phyloP scores from a whole-genome alignment of 2,329 filamentous ascomycete genomes.

The Pezicula carpinea region DNA sequence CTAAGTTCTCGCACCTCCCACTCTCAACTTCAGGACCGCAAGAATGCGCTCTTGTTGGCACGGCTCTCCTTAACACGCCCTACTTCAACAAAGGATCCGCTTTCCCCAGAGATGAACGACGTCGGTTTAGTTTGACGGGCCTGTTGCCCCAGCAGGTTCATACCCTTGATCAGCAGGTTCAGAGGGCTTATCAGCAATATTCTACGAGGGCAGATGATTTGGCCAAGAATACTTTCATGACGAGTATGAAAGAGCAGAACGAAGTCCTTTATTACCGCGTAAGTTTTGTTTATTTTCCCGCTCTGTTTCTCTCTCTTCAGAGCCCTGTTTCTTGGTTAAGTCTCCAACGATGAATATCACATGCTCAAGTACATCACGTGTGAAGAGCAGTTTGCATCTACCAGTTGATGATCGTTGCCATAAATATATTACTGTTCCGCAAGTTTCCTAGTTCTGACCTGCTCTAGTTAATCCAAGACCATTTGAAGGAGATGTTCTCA shows the following conservation, averaged over 20 bases:
- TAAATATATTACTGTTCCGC: no score
- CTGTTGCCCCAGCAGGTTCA: conserved; percentile 69
- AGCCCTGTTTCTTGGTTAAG: not conserved
- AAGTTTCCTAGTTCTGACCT: conserved; percentile 28
- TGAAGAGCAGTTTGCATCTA: no score
- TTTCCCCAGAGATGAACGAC: conserved; percentile 65
- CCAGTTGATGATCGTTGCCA: no score
- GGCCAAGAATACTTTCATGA: conserved; percentile 84
- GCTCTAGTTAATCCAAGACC: conserved; percentile 59
- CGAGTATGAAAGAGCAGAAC: conserved; percentile 81
- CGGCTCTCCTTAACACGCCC: conserved; percentile 56
- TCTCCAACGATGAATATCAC: no score
- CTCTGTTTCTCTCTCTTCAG: not conserved
- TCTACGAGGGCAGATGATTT: conserved; percentile 55
- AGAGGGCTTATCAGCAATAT: conserved; percentile 80
- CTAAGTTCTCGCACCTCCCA: conserved; percentile 40
- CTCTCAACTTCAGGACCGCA: conserved; percentile 44
- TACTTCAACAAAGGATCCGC: conserved; percentile 83
- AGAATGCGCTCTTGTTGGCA: conserved; percentile 45
- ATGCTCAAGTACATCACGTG: no score
- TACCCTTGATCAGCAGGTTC: conserved; percentile 69
- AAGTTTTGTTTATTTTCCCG: conserved; percentile 14
- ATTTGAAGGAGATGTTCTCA: conserved; percentile 83
- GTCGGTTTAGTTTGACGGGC: conserved; percentile 65
- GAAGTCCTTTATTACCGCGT: conserved; percentile 76